Evolutionary conservation across 2,329 filamentous ascomycete species (phyloP).

Genomic region (Cladosporium phlei): DNA sequence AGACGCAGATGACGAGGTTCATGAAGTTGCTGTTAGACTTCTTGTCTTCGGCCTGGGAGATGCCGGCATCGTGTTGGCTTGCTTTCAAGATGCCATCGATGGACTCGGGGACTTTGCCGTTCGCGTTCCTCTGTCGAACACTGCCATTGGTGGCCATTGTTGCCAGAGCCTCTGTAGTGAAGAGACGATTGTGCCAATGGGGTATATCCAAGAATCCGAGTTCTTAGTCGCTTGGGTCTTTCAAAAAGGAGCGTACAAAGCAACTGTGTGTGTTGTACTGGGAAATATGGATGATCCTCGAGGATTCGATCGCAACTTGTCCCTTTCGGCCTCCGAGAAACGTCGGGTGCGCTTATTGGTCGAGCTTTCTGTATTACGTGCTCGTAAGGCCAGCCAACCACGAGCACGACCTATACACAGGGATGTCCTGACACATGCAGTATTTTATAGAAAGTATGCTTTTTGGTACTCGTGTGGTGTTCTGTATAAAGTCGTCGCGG

Average conservation of each 20-base stretch:
- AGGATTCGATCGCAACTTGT: constrained; percentile 6
- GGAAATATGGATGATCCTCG: no score
- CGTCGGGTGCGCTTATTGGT: constrained; percentile 3
- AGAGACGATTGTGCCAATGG: no score
- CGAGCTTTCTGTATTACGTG: constrained; percentile 5
- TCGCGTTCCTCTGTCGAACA: constrained; percentile 22
- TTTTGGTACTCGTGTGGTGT: not conserved
- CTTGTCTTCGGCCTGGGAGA: constrained; percentile 17
- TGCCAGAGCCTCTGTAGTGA: not conserved
- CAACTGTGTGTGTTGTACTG: no score
- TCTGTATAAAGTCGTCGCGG: constrained; percentile 4
- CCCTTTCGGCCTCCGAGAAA: constrained; percentile 6
- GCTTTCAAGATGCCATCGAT: constrained; percentile 20
- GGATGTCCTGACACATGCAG: no score
- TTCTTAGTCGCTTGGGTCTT: no score
- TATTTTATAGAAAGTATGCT: not conserved
- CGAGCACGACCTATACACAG: no score
- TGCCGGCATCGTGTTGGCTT: constrained; percentile 24
- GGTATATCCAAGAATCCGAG: no score
- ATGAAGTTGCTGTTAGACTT: constrained; percentile 32
- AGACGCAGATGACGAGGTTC: constrained; percentile 81
- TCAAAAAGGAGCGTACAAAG: no score
- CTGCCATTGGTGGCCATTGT: constrained; percentile 22
- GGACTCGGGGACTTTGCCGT: constrained; percentile 22
- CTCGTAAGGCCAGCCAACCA: no score